phyloP scores from a whole-genome alignment of 805 yeast genomes.

The Lipomyces sp. region DNA sequence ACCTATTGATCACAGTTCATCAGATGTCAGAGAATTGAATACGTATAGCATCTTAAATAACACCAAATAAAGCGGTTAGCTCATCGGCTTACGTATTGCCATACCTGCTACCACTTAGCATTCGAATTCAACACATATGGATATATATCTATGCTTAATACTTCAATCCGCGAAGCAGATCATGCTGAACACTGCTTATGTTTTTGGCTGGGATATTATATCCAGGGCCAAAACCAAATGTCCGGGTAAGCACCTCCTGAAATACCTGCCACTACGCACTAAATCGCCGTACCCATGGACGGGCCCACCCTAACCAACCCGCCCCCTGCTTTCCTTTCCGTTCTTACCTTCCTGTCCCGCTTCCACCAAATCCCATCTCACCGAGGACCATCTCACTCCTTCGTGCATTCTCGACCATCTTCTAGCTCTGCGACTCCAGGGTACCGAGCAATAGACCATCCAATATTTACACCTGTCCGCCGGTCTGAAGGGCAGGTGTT shows the following conservation, averaged over 20 bases:
- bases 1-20: too few species aligned
- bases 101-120: too few species aligned
- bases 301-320: conserved; percentile 11
- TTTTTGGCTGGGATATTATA: too few species aligned
- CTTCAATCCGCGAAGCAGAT: too few species aligned
- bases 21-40: too few species aligned
- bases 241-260: conserved; percentile 10
- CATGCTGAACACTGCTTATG: too few species aligned
- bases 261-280: not conserved
- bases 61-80: too few species aligned
- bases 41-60: too few species aligned
- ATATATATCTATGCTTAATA: too few species aligned
- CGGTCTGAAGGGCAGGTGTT: not conserved
- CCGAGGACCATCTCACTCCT: not conserved
- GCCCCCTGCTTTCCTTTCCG: conserved; percentile 9
- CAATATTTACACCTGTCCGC: not conserved
- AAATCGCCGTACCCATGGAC: not conserved
- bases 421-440: not conserved
- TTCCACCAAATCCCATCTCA: not conserved
- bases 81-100: too few species aligned
- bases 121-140: too few species aligned
- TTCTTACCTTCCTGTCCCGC: conserved; percentile 2
- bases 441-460: not conserved
- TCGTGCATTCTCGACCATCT: not conserved
- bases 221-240: not conserved